Percentiles rank a stretch among this genome's conserved stretches.
These are phyloP conservation scores for Phoenix dactylifera DNA, from an alignment of 176 grass and related monocot genomes.

Conservation along the genomic window DNA sequence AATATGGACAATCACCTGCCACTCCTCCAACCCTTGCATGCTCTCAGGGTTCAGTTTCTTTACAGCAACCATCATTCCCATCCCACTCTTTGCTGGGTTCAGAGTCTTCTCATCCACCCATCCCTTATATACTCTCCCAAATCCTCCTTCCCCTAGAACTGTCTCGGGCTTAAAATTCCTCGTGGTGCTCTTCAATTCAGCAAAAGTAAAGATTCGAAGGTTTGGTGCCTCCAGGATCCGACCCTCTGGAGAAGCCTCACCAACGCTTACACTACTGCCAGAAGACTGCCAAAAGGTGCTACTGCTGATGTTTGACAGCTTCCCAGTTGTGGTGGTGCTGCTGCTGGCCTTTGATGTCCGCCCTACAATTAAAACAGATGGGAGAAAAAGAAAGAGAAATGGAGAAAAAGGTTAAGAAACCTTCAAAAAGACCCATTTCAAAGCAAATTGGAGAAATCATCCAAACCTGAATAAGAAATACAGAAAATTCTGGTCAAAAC, in stretches of 20 bases:
- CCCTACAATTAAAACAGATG: conserved; percentile 26
- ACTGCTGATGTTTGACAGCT: conserved; percentile 38
- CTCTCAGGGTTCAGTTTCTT: conserved; percentile 93
- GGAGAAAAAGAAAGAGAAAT: neutral
- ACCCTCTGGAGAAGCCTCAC: conserved; percentile 12
- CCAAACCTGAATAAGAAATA: too few relatives aligned
- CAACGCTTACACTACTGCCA: conserved; percentile 26
- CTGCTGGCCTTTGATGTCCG: conserved; percentile 50
- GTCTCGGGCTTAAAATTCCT: conserved; percentile 62
- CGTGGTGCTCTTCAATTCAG: conserved; percentile 48
- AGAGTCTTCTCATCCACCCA: conserved; percentile 71
- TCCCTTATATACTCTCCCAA: conserved; percentile 90
- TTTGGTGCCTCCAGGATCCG: conserved; percentile 56
- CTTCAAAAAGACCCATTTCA: neutral
- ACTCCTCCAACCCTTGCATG: conserved; percentile 76
- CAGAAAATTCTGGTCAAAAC: too few relatives aligned
- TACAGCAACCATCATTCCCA: conserved; percentile 47
- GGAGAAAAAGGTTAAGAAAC: neutral
- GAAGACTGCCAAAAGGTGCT: conserved; percentile 48
- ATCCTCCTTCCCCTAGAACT: conserved; percentile 70
- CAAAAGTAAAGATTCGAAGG: conserved; percentile 57
- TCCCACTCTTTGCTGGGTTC: conserved; percentile 38
- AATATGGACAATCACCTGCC: conserved; percentile 44
- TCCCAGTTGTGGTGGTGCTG: conserved; percentile 29
- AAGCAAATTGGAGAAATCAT: neutral